Conservation (phyloP, 768 basidiomycete genomes). For the Mycena capillaripes region DNA sequence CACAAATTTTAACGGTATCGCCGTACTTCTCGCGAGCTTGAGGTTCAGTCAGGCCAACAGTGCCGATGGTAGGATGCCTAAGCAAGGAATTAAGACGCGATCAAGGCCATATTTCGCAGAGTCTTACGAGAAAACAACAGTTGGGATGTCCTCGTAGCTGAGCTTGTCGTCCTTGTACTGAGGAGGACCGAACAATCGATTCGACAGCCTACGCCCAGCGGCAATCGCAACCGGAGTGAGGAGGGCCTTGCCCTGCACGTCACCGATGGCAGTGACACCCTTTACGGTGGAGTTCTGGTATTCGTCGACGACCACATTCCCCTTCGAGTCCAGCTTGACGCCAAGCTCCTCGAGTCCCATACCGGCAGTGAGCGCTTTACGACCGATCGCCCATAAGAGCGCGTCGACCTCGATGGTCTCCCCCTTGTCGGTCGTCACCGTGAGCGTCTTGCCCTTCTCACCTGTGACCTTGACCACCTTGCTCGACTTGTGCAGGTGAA, state of each 20-base stretch:
- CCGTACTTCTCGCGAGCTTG: conserved; percentile 92
- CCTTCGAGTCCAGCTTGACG: conserved; percentile 80
- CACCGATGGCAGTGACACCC: conserved; percentile 87
- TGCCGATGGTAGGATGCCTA: conserved; percentile 96
- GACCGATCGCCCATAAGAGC: conserved; percentile 95
- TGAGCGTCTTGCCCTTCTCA: conserved; percentile 76
- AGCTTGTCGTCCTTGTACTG: conserved; percentile 92
- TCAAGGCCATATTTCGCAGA: conserved; percentile 5
- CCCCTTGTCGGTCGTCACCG: conserved; percentile 81
- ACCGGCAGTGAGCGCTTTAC: conserved; percentile 82
- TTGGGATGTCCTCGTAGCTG: conserved; percentile 90
- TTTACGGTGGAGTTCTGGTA: conserved; percentile 86
- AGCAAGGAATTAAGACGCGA: conserved; percentile 13
- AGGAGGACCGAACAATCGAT: conserved; percentile 90
- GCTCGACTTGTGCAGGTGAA: conserved; percentile 86
- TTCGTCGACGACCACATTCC: conserved; percentile 92
- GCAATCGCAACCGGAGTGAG: conserved; percentile 98
- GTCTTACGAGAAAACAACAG: conserved; percentile 96
- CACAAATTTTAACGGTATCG: conserved; percentile 91
- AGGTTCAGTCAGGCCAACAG: conserved; percentile 94
- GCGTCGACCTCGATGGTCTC: conserved; percentile 87
- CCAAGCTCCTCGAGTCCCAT: conserved; percentile 85
- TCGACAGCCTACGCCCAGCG: conserved; percentile 90
- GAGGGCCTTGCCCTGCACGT: conserved; percentile 92
- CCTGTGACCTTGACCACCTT: conserved; percentile 85